Base-by-base conservation (phyloP, 2,329 filamentous ascomycete species). In the Lachnellula arida region DNA sequence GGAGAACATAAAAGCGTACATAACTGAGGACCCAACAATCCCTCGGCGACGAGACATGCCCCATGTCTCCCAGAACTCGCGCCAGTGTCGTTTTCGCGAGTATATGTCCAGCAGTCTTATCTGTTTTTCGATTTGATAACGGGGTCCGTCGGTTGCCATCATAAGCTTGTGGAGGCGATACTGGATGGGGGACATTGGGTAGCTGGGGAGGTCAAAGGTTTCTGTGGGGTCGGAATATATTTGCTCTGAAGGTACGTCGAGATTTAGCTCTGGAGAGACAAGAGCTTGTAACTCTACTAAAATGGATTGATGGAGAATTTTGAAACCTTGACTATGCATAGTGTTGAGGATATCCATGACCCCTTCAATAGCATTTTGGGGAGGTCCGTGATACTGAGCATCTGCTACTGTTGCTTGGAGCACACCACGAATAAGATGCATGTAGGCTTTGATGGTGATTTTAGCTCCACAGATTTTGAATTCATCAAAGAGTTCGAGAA, bases 31-130 rank as follows among this genome's bases (percentile, higher is more conserved):
- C 19, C 85, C 80, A 1, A 74, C 63, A 8, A 70, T 66, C 40
- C 76, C 70, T 61, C 78, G 77, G 42, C 78, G 74, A 14, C 84
- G 71, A 4, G 81, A 76, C 54, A 77, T 74, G 53, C 78, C 77
- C 76, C 86, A 89, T 9, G 77, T 66, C 19, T 81, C 75, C 84
- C 82, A 87, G 64, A 88, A 82, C 5, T 74, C 72, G 15, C 76
- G 68, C 76, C 82, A 86, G 60, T 83, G 72, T 17, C 67, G 64
- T 56, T 75, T 74, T 19, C 63, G 60, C 5, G 80, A 75, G 59
- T 82, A 79, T 1, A 74, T 71, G 3, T 68, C 62, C 71, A 82
- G 71, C 37, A 83, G 70, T 17, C 70, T 70, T 44, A 72, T 66
- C 9, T 75, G 67, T 48, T 74, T 68, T 3, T 59, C 53, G 25